phyloP scores from a whole-genome alignment of 805 yeast genomes.

The Nematodospora valgi region DNA sequence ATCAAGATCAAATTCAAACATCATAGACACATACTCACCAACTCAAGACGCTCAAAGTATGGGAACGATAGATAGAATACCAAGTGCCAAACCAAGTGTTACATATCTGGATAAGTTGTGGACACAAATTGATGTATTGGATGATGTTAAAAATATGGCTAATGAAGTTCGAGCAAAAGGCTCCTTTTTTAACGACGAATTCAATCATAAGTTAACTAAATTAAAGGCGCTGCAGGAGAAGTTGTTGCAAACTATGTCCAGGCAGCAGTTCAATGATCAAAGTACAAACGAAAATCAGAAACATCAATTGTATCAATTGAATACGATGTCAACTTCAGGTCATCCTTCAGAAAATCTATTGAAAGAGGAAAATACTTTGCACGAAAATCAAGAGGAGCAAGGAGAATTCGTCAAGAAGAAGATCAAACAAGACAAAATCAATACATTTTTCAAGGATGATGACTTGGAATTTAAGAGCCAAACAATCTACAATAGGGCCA shows the following conservation, averaged over 20 bases:
- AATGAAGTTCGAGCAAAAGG: constrained; percentile 38
- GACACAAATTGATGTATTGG: constrained; percentile 84
- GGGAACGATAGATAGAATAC: constrained; percentile 44
- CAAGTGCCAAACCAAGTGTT: constrained; percentile 54
- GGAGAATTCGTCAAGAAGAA: constrained; percentile 23
- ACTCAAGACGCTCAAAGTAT: constrained; percentile 12
- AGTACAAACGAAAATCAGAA: constrained; percentile 18
- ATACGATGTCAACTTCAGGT: neutral
- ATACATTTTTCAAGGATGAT: constrained; percentile 23
- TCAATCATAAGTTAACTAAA: constrained; percentile 47
- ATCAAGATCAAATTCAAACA: constrained; percentile 17
- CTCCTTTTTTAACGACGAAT: constrained; percentile 50
- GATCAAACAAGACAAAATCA: constrained; percentile 21
- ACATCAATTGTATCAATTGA: constrained; percentile 14
- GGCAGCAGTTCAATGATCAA: constrained; percentile 22
- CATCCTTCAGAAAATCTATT: constrained; percentile 2
- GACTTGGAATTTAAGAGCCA: constrained; percentile 13
- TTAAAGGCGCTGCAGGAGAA: constrained; percentile 54
- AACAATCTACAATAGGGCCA: constrained; percentile 43
- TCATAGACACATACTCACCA: constrained; percentile 13
- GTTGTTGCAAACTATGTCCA: constrained; percentile 31
- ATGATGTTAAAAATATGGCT: constrained; percentile 68
- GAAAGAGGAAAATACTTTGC: constrained; percentile 16
- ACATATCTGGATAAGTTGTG: constrained; percentile 75
- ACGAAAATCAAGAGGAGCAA: constrained; percentile 6